Conservation (phyloP, 352 stramenopile genomes). For the Sclerospora graminicola region DNA sequence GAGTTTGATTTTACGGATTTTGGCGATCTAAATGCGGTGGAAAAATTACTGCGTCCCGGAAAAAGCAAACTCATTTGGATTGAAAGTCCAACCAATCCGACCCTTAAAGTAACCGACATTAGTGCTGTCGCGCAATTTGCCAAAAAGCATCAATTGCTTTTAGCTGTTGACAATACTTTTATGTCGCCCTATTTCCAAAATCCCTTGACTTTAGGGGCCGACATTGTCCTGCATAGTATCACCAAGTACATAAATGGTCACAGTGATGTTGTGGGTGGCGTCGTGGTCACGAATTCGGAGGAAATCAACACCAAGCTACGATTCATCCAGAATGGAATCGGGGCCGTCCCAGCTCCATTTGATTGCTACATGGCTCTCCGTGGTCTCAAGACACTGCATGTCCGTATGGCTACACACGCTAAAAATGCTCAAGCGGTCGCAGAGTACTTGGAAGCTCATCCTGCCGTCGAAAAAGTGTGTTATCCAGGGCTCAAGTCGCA, state of each 20-base stretch:
- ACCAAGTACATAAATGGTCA: slow-evolving; percentile 97
- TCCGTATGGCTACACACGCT: slow-evolving; percentile 91
- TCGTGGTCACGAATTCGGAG: slow-evolving; percentile 87
- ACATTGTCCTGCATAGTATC: slow-evolving; percentile 90
- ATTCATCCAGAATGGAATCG: slow-evolving; percentile 91
- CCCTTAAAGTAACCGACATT: slow-evolving; percentile 92
- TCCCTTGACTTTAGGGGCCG: slow-evolving; percentile 84
- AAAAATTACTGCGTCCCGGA: slow-evolving; percentile 56
- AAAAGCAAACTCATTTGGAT: slow-evolving; percentile 93
- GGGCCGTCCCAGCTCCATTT: slow-evolving; percentile 87
- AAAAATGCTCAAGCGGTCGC: slow-evolving; percentile 91
- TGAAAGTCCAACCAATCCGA: slow-evolving; percentile 91
- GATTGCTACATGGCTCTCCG: slow-evolving; percentile 91
- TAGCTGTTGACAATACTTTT: slow-evolving; percentile 93
- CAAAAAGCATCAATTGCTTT: slow-evolving; percentile 81
- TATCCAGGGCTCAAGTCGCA: slow-evolving; percentile 89
- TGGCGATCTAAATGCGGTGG: slow-evolving; percentile 73
- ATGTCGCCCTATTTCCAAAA: slow-evolving; percentile 90
- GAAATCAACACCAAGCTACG: slow-evolving; percentile 91
- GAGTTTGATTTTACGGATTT: slow-evolving; percentile 93
- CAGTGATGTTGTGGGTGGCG: slow-evolving; percentile 89
- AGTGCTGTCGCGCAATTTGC: slow-evolving; percentile 83
- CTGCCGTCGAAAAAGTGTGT: slow-evolving; percentile 85
- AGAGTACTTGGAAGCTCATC: slow-evolving; percentile 82
- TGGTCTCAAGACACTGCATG: slow-evolving; percentile 91